Conservation (phyloP, 148 eudicot species). For the Chenopodium quinoa region DNA sequence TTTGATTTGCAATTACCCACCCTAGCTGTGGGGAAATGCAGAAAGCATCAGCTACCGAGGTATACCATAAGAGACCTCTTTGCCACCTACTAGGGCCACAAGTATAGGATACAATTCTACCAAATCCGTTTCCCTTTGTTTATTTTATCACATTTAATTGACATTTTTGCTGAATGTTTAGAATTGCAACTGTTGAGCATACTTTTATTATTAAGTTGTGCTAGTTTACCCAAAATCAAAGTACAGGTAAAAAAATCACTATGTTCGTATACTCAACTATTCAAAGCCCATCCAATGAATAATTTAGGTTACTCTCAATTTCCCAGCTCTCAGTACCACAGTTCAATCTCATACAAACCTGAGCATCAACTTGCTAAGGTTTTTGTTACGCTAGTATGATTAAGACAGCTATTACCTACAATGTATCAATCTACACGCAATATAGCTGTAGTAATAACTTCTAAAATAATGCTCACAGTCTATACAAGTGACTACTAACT, state of each 20-base stretch:
- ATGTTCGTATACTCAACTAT: neutral
- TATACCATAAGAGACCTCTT: too few species aligned
- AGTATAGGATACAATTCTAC: too few species aligned
- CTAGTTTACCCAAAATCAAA: too few species aligned
- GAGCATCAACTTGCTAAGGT: neutral
- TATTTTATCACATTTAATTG: too few species aligned
- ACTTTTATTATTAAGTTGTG: too few species aligned
- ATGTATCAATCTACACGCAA: neutral
- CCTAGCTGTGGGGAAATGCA: too few species aligned
- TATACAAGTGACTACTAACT: neutral
- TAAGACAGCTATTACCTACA: neutral
- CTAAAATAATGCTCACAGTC: neutral
- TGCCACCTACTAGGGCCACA: too few species aligned
- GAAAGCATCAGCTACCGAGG: too few species aligned
- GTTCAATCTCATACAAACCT: neutral
- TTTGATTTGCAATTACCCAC: too few species aligned
- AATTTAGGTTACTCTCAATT: neutral
- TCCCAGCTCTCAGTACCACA: neutral
- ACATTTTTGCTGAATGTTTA: too few species aligned
- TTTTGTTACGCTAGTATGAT: neutral
- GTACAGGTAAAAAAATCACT: neutral
- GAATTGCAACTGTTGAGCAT: too few species aligned
- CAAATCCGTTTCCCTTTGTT: too few species aligned
- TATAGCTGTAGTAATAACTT: neutral
- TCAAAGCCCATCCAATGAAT: neutral